Conservation (phyloP, 768 basidiomycete genomes). For the Agaricus blazei region DNA sequence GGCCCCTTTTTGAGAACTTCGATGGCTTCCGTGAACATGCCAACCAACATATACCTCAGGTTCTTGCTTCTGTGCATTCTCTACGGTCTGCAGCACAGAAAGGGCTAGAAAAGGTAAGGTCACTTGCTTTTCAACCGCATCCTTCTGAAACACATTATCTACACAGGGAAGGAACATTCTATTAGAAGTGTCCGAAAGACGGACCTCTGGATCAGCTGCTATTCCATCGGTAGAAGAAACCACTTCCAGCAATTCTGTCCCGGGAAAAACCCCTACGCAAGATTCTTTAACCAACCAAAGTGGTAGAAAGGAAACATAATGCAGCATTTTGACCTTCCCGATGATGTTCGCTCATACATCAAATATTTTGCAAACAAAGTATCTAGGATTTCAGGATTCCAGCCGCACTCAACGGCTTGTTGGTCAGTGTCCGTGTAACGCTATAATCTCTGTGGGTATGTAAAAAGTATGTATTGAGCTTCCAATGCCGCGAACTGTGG, state of each 20-base stretch:
- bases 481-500: too few species aligned
- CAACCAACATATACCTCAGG: not conserved
- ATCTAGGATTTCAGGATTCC: too few species aligned
- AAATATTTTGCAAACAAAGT: too few species aligned
- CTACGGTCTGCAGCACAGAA: not conserved
- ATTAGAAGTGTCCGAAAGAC: not conserved
- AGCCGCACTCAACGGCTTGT: too few species aligned
- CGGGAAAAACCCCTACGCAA: not conserved
- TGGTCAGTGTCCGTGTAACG: too few species aligned
- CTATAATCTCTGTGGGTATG: too few species aligned
- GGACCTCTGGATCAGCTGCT: not conserved
- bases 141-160: not conserved
- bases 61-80: not conserved
- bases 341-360: not conserved
- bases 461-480: too few species aligned
- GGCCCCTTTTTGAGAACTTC: conserved; percentile 4
- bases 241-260: too few species aligned
- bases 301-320: not conserved
- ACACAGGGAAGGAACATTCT: not conserved
- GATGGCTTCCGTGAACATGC: conserved; percentile 1
- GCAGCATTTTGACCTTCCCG: not conserved
- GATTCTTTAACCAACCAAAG: not conserved
- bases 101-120: conserved; percentile 4
- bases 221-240: not conserved
- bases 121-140: not conserved